Evolutionary conservation across 2,329 filamentous ascomycete genomes (phyloP).

Genomic region (Exserohilum turcica): DNA sequence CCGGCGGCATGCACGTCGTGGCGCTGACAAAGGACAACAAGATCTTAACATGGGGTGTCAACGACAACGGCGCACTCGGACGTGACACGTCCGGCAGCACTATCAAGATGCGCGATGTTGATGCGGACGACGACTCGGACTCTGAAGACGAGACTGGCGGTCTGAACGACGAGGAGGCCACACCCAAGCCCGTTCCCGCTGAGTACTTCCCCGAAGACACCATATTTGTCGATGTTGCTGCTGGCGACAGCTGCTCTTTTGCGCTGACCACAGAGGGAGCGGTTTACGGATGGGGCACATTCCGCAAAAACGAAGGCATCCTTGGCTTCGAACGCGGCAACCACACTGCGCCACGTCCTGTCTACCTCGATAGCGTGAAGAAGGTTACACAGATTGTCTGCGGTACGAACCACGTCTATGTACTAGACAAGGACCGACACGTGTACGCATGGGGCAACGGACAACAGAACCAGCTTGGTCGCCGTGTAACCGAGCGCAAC

Average conservation of each 20-base stretch:
- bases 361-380: slow-evolving; percentile 66
- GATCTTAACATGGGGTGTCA: slow-evolving; percentile 86
- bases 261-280: slow-evolving; percentile 74
- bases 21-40: slow-evolving; percentile 80
- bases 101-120: slow-evolving; percentile 62
- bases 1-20: slow-evolving; percentile 81
- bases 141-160: slow-evolving; percentile 63
- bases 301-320: slow-evolving; percentile 70
- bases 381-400: slow-evolving; percentile 68
- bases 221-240: slow-evolving; percentile 69
- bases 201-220: slow-evolving; percentile 66
- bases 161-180: slow-evolving; percentile 74
- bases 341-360: slow-evolving; percentile 49
- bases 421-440: slow-evolving; percentile 67
- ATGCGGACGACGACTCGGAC: slow-evolving; percentile 55
- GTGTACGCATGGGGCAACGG: slow-evolving; percentile 75
- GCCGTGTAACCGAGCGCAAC: slow-evolving; percentile 65
- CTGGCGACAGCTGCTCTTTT: slow-evolving; percentile 76
- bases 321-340: slow-evolving; percentile 64
- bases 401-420: slow-evolving; percentile 73
- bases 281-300: slow-evolving; percentile 85
- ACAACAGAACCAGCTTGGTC: slow-evolving; percentile 73
- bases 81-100: slow-evolving; percentile 70
- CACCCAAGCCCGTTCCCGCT: slow-evolving; percentile 63
- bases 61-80: slow-evolving; percentile 81